phyloP scores from a whole-genome alignment of 2,329 filamentous ascomycete species.

The Venturia aucupariae region DNA sequence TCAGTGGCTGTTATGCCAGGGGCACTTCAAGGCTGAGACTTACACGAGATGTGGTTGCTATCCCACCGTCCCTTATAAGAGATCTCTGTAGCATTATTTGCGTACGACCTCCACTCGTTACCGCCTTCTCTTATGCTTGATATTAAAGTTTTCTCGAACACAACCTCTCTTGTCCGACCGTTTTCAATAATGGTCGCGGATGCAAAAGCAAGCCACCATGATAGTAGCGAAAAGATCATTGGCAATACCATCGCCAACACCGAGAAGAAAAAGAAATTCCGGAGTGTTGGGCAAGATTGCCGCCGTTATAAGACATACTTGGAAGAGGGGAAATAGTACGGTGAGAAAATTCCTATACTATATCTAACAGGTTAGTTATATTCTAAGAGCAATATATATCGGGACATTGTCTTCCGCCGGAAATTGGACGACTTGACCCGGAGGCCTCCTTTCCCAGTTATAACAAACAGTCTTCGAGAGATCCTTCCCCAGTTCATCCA shows the following conservation, averaged over 20 bases:
- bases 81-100: slow-evolving; percentile 43
- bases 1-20: slow-evolving; percentile 6
- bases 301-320: background rate
- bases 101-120: slow-evolving; percentile 38
- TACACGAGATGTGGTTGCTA: slow-evolving; percentile 47
- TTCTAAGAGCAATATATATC: background rate
- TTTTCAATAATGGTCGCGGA: slow-evolving; percentile 35
- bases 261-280: background rate
- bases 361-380: background rate
- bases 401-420: background rate
- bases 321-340: background rate
- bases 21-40: slow-evolving; percentile 16
- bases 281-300: background rate
- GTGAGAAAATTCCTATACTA: background rate
- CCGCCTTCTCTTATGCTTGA: slow-evolving; percentile 23
- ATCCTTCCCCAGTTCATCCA: background rate
- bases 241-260: background rate
- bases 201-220: slow-evolving; percentile 16
- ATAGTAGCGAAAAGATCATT: slow-evolving; percentile 6
- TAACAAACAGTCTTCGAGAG: background rate
- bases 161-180: slow-evolving; percentile 30
- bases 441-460: background rate
- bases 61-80: slow-evolving; percentile 57
- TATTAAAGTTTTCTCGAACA: slow-evolving; percentile 31
- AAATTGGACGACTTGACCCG: background rate